Base-by-base conservation (phyloP, 169 alveolate genomes). In the Eimeria sp. region DNA sequence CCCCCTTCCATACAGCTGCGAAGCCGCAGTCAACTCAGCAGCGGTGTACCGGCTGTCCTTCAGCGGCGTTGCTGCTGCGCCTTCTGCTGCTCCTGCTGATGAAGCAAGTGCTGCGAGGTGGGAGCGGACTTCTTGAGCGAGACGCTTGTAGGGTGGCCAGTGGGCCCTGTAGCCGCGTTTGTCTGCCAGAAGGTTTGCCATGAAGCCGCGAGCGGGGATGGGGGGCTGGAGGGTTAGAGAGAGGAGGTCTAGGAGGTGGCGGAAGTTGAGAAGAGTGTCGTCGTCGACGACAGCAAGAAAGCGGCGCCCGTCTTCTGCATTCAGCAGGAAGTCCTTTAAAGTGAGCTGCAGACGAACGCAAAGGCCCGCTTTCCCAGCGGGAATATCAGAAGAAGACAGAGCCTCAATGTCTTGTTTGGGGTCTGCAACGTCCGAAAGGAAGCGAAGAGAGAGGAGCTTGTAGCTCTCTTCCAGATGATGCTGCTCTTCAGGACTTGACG, bases 201-300 rank as follows among this genome's bases (percentile, higher is more conserved):
- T 30, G 82, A 75, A 90, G 51, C 63, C 65, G 18, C 95, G 54
- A 22, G 95, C 95, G 14, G 95, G 95, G 30, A 90, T 27, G 25
- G 95, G 89, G 20, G 95, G 90, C 58, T 90, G 95, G 51, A 90
- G 89, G 20, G 95, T 57, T 14, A 90, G 80, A 40, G 95, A 90
- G 2, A 90, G 45, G 30, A 73, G 51, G 34, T 90, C 95, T 47
- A 90, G 40, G 34, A 75, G 70, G 45, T 90, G 95, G 25, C 95
- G 27, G 82, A 90, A 82, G 61, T 90, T 90, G 47, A 90, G 22
- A 10, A 90, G 89, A 11, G 95, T 90, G 76, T 90, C 95, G 80
- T 90, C 95, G 25, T 90, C 95, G 20, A 57, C 80, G 22, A 90
- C 61, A 16, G 54, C 76, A 6, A 90, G 89, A n/a, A 72, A 90